These are phyloP conservation scores for Cyberlindnera euphorbiiphila DNA, from an alignment of 805 yeast genomes.

Conservation along the genomic window DNA sequence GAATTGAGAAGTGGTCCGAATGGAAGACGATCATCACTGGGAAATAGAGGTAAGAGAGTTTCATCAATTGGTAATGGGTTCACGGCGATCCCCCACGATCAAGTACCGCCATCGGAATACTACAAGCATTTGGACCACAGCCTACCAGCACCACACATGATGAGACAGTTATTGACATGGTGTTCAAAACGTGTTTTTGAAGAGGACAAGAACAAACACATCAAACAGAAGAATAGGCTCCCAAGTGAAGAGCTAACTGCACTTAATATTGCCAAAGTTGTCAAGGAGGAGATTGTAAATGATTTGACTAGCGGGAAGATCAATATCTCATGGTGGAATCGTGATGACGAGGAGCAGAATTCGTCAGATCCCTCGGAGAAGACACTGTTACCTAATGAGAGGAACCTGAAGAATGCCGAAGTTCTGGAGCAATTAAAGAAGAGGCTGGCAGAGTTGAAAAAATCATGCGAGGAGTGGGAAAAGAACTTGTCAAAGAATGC, in stretches of 20 bases:
- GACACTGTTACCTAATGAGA: conserved; percentile 51
- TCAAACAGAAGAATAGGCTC: conserved; percentile 25
- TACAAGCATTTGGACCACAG: conserved; percentile 59
- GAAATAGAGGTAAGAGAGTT: conserved; percentile 64
- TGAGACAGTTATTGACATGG: conserved; percentile 70
- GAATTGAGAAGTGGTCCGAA: conserved; percentile 24
- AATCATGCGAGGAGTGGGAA: conserved; percentile 49
- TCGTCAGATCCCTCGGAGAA: conserved; percentile 26
- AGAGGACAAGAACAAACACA: conserved; percentile 27
- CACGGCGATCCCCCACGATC: conserved; percentile 61
- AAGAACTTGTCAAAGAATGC: conserved; percentile 13
- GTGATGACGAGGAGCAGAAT: conserved; percentile 27
- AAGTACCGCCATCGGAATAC: conserved; percentile 50
- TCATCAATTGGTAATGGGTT: conserved; percentile 76
- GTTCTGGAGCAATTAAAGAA: conserved; percentile 44
- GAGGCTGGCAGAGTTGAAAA: conserved; percentile 40
- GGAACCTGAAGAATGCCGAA: conserved; percentile 48
- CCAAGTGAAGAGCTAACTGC: conserved; percentile 40
- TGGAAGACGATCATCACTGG: conserved; percentile 47
- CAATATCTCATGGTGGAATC: conserved; percentile 65
- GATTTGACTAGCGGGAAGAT: conserved; percentile 59
- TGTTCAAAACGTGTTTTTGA: conserved; percentile 47
- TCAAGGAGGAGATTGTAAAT: conserved; percentile 57
- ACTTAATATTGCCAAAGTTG: conserved; percentile 52
- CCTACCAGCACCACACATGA: conserved; percentile 67